Base-by-base conservation (phyloP, 495 filamentous ascomycete genomes). In the Hypoxylon cercidicola region DNA sequence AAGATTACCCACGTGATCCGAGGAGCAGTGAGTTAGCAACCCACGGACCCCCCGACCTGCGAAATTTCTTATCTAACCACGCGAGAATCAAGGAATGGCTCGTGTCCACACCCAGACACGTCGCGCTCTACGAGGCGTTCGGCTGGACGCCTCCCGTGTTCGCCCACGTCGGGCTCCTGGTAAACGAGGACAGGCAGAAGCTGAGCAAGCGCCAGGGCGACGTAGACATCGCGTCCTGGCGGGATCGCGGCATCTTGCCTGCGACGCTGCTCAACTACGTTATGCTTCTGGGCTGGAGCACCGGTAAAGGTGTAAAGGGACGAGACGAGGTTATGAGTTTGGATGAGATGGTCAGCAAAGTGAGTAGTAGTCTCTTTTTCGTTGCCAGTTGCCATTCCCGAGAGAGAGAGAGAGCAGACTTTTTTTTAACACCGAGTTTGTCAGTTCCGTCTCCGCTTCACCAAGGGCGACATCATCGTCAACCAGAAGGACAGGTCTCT, bases 1-100 rank as follows among this genome's bases (percentile, higher is more conserved):
- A 75, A 90, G 50, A 96, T 99, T 70, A 98, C 93, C 3, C 93
- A 97, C 77, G 96, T 99, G 20, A 90, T 98, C 50, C 86, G 95
- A 39, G 95, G 92, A 48, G 85, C 88, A 7, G 92, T 91, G 75
- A 73, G 88, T 75, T 4, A 23, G 7, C 16, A 15, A 19, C 28
- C 4, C 16, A 35, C 34, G 3, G 4, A 21, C 16, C n/a, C n/a
- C 3, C 9, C 9, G 39, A 37, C 19, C n/a, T 39, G 15, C 23
- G 15, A n/a, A n/a, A n/a, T 52, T 48, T 44, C 32, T 11, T 19
- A 62, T 19, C 19, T 7, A 54, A 12, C 74, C 40, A 18, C 47
- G 87, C 85, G 89, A 95, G 84, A 66, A n/a, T 25, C 13, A 57
- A 90, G 88, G 92, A 99, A 85, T 99, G 95, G 95, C 90, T 98